phyloP scores from a whole-genome alignment of 768 basidiomycete species.

The Boletus rubroflammeus region DNA sequence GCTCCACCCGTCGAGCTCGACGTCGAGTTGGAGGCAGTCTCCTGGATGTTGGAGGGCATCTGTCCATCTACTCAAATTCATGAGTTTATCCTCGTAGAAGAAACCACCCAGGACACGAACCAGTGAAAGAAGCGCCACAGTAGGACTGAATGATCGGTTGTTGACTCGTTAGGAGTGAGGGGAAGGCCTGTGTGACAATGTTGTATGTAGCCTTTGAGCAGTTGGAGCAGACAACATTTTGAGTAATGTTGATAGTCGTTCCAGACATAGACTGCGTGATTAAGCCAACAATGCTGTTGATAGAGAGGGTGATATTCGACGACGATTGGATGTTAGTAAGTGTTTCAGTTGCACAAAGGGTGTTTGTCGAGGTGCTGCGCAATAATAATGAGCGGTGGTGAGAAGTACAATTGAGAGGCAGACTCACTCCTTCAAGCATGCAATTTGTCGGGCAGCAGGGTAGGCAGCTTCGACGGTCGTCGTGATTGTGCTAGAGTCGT shows the following conservation, averaged over 20 bases:
- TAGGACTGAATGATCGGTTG: conserved; percentile 28
- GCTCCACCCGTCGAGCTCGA: conserved; percentile 18
- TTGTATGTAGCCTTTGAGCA: conserved; percentile 54
- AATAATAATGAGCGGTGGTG: background rate
- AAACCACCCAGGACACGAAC: conserved; percentile 32
- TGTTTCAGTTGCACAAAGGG: conserved; percentile 56
- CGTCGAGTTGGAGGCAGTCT: conserved; percentile 22
- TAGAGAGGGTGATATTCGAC: conserved; percentile 19
- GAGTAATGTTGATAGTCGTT: conserved; percentile 13
- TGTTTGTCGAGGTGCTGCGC: conserved; percentile 33
- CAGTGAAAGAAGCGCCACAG: conserved; percentile 52
- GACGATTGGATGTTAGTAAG: conserved; percentile 51
- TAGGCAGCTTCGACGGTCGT: conserved; percentile 49
- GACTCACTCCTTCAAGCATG: conserved; percentile 66
- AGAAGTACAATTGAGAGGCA: background rate
- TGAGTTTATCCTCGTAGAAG: background rate
- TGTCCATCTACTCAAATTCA: conserved; percentile 26
- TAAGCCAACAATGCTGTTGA: conserved; percentile 17
- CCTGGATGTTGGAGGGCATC: conserved; percentile 26
- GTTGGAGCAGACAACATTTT: conserved; percentile 49
- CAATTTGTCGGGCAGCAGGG: conserved; percentile 51
- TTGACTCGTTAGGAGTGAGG: conserved; percentile 30
- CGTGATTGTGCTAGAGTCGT: conserved; percentile 25
- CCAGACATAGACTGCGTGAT: conserved; percentile 8
- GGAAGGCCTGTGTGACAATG: conserved; percentile 36